Percentiles rank a stretch among this genome's conserved stretches.
phyloP scores from a whole-genome alignment of 2,329 filamentous ascomycete genomes.

The Fusarium buxicola region DNA sequence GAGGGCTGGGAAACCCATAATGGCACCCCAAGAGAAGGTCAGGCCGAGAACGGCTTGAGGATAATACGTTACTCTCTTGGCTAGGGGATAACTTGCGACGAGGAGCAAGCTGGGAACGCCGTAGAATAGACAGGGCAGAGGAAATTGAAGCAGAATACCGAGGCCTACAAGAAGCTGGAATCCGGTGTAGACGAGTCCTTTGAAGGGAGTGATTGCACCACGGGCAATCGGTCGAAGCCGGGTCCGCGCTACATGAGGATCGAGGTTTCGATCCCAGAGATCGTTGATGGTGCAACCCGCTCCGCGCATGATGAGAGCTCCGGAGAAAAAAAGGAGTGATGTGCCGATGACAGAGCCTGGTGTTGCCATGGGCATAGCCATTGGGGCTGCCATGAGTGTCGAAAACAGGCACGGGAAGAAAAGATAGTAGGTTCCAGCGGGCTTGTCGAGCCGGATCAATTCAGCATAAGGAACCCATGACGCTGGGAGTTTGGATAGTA shows the following conservation, averaged over 20 bases:
- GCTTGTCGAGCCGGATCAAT: conserved; percentile 83
- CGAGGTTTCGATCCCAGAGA: conserved; percentile 88
- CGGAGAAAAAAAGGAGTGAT: conserved; percentile 76
- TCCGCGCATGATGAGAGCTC: conserved; percentile 86
- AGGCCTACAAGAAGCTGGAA: conserved; percentile 79
- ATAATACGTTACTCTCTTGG: conserved; percentile 88
- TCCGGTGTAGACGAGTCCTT: conserved; percentile 80
- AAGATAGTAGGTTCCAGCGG: conserved; percentile 84
- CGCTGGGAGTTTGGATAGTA: conserved; percentile 75
- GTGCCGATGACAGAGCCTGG: conserved; percentile 73
- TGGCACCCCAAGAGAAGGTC: conserved; percentile 89
- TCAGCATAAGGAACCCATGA: conserved; percentile 85
- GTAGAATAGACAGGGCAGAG: conserved; percentile 78
- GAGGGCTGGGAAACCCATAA: conserved; percentile 88
- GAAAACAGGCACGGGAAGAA: conserved; percentile 89
- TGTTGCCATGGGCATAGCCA: conserved; percentile 70
- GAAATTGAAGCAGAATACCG: conserved; percentile 80
- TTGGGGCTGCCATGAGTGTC: conserved; percentile 80
- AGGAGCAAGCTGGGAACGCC: conserved; percentile 79
- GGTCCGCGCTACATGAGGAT: conserved; percentile 82
- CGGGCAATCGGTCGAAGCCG: conserved; percentile 84
- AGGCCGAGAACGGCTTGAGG: conserved; percentile 85
- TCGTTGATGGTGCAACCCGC: conserved; percentile 92
- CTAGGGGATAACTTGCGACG: conserved; percentile 82
- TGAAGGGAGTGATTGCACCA: conserved; percentile 76